Conservation (phyloP, 1,139 yeast species). For the Yamadazyma friedrichii region DNA sequence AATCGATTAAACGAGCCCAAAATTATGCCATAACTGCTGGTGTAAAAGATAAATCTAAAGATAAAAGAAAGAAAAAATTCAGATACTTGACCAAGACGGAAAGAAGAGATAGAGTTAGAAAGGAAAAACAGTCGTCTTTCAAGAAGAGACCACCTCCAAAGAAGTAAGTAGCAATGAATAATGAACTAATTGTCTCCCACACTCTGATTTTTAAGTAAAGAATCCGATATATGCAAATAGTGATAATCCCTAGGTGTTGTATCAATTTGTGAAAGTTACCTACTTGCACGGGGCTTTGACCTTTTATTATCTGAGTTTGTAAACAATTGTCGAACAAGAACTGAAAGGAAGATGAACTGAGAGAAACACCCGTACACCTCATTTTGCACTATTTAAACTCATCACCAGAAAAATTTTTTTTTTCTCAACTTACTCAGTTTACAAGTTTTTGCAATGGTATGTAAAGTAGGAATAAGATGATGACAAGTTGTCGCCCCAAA, state of each 20-base stretch:
- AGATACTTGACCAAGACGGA: constrained; percentile 81
- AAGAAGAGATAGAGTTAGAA: constrained; percentile 62
- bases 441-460: constrained; percentile 3
- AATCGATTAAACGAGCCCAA: constrained; percentile 67
- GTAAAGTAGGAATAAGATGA: constrained; percentile 23
- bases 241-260: too few species aligned
- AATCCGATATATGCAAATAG: too few species aligned
- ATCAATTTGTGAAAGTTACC: too few species aligned
- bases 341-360: background rate
- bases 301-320: too few species aligned
- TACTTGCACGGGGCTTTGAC: too few species aligned
- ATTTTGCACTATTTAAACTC: constrained; percentile 3
- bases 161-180: background rate
- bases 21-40: constrained; percentile 70
- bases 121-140: constrained; percentile 16
- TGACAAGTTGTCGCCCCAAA: constrained; percentile 58
- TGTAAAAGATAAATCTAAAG: constrained; percentile 38
- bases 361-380: background rate
- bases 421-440: background rate
- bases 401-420: constrained; percentile 2
- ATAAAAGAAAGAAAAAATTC: constrained; percentile 60
- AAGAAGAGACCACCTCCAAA: constrained; percentile 19
- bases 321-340: too few species aligned
- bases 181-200: too few species aligned
- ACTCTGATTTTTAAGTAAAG: too few species aligned